Conservation (phyloP, 202 grass and related monocot genomes). For the Eragrostis tef region DNA sequence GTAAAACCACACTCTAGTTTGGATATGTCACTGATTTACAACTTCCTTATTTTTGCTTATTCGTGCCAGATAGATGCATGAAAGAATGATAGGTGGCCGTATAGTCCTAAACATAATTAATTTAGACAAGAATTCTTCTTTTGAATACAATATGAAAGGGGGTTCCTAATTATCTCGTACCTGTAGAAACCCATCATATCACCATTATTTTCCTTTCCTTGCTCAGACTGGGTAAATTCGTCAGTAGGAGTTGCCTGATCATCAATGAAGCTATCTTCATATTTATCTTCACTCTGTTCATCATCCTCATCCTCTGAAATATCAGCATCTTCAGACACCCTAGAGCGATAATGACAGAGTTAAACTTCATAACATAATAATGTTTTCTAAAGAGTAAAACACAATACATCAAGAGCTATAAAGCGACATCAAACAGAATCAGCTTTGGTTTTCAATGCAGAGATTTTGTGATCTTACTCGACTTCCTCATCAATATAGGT, state of each 20-base stretch:
- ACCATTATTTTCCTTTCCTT: constrained; percentile 43
- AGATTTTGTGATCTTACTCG: constrained; percentile 64
- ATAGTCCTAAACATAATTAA: constrained; percentile 12
- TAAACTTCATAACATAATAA: constrained; percentile 33
- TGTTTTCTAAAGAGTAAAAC: background rate
- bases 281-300: constrained; percentile 63
- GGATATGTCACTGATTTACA: background rate
- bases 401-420: background rate
- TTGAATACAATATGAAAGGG: background rate
- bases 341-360: constrained; percentile 45
- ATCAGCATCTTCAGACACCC: constrained; percentile 78
- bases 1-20: background rate
- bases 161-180: constrained; percentile 44
- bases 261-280: constrained; percentile 89
- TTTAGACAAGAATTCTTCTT: constrained; percentile 9
- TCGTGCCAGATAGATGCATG: constrained; percentile 16
- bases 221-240: constrained; percentile 54
- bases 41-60: background rate
- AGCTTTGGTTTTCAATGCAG: background rate
- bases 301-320: constrained; percentile 81
- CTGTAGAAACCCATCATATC: constrained; percentile 83
- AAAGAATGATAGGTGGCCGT: constrained; percentile 3
- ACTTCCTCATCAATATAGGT: constrained; percentile 84
- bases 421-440: background rate
- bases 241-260: constrained; percentile 60